Evolutionary conservation across 352 stramenopile species (phyloP), one percentile per base, ranked within the genome.

Genomic region (Globisporangium splendens): DNA sequence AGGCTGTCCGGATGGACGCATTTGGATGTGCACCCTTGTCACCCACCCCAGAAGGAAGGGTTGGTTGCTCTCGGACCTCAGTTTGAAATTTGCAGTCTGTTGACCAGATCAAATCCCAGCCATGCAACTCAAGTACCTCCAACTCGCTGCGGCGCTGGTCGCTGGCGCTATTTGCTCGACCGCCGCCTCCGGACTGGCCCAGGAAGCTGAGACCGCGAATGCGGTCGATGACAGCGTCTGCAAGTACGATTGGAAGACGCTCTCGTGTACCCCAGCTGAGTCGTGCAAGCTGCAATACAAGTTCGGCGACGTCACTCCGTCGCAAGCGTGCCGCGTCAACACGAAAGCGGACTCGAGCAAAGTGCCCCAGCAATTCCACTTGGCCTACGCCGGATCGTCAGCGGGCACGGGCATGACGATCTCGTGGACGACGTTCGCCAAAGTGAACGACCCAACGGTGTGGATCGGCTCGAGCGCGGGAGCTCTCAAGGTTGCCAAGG

Each of bases 341-440:
- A 31, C 24, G 24, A 31, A 31, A 5, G 24, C 24, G 20, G 67
- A 58, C 22, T 59, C 59, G 20, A 82, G 79, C 60, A 77, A 73
- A 11, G 35, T 73, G 14, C 77, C 79, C 20, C 72, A 85, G 61
- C 79, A 89, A 54, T 63, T 87, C 17, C 79, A 86, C 53, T 56
- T 86, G 20, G 75, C 79, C n/a, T 89, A 73, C 28, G 70, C 79
- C n/a, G 76, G 74, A 22, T 59, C 52, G 3, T 52, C 72, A 13
- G 22, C 70, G 1, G 78, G 78, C 17, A 83, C 78, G 7, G 72
- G 47, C 11, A 88, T 88, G 78, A 76, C 72, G 1, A 49, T 86
- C 20, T 89, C 78, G 12, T 89, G 78, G 78, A 69, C 75, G 6
- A 86, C 76, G 6, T 84, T 74, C 49, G 68, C 71, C 17, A 22